Percentiles rank a stretch among this genome's conserved stretches.
Evolutionary conservation across 164 flowering plant species (phyloP).

Genomic region (Houttuynia cordata): DNA sequence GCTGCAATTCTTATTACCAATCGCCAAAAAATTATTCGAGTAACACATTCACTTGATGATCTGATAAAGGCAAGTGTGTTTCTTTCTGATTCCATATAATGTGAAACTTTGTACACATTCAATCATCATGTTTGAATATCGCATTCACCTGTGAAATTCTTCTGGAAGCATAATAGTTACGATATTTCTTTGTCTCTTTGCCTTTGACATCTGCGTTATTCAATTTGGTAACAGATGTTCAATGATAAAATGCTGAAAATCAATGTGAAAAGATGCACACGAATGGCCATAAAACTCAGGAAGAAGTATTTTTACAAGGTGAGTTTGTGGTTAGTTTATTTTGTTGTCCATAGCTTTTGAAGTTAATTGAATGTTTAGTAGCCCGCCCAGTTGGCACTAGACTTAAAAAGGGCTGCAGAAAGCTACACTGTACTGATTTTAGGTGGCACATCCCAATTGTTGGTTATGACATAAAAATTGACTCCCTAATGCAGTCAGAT

Average conservation of each 20-base stretch:
- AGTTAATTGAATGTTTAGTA: background rate
- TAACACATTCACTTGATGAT: slow-evolving; percentile 75
- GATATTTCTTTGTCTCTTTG: background rate
- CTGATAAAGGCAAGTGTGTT: slow-evolving; percentile 57
- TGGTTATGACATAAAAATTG: background rate
- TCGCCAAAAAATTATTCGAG: slow-evolving; percentile 58
- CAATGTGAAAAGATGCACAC: slow-evolving; percentile 58
- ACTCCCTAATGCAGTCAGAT: background rate
- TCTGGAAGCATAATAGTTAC: background rate
- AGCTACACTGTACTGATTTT: background rate
- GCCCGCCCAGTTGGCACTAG: background rate
- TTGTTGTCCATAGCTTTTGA: background rate
- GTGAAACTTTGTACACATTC: no score
- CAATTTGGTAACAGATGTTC: slow-evolving; percentile 52
- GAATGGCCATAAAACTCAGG: slow-evolving; percentile 65
- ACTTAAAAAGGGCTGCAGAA: background rate
- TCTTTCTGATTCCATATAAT: background rate
- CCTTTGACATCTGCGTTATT: background rate
- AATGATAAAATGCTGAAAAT: slow-evolving; percentile 80
- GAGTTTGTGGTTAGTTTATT: background rate
- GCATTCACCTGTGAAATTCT: background rate
- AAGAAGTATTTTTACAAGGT: slow-evolving; percentile 86
- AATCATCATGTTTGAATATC: background rate
- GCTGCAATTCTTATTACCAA: slow-evolving; percentile 74
- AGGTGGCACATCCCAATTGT: background rate